phyloP scores from a whole-genome alignment of 2,329 filamentous ascomycete species.

The Claviceps africana region DNA sequence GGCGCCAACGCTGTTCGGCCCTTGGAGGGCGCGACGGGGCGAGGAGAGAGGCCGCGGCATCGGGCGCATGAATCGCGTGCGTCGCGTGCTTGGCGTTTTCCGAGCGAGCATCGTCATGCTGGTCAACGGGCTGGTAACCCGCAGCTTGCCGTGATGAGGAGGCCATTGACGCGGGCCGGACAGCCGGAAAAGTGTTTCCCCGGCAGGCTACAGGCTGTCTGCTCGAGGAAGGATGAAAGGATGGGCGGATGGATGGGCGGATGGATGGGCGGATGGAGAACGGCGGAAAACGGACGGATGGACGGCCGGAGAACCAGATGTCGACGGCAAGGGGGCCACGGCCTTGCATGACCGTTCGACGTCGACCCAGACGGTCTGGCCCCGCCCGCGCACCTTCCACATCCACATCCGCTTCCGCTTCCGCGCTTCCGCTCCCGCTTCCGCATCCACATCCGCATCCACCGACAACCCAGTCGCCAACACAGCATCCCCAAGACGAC shows the following conservation, averaged over 20 bases:
- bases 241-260: not conserved
- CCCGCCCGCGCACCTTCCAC: too few species aligned
- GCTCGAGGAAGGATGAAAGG: too few species aligned
- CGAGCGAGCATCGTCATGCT: slow-evolving; percentile 14
- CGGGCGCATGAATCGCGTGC: not conserved
- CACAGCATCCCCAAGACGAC: too few species aligned
- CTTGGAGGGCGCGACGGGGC: slow-evolving; percentile 6
- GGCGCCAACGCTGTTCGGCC: slow-evolving; percentile 16
- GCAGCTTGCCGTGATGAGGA: slow-evolving; percentile 8
- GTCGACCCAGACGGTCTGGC: too few species aligned
- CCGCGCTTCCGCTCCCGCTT: too few species aligned
- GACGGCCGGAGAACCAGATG: not conserved
- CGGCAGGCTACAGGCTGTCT: too few species aligned
- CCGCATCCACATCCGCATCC: too few species aligned
- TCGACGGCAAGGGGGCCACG: not conserved
- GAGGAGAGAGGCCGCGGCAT: not conserved
- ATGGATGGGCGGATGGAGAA: not conserved
- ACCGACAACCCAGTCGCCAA: too few species aligned
- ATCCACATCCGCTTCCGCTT: too few species aligned
- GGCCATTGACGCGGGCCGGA: not conserved
- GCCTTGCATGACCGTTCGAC: too few species aligned
- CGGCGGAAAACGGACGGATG: not conserved
- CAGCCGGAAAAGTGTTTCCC: too few species aligned
- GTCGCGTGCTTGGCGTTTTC: not conserved
- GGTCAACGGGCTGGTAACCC: slow-evolving; percentile 21